phyloP scores from a whole-genome alignment of 805 yeast species.

The Saccharomycopsis sp. region DNA sequence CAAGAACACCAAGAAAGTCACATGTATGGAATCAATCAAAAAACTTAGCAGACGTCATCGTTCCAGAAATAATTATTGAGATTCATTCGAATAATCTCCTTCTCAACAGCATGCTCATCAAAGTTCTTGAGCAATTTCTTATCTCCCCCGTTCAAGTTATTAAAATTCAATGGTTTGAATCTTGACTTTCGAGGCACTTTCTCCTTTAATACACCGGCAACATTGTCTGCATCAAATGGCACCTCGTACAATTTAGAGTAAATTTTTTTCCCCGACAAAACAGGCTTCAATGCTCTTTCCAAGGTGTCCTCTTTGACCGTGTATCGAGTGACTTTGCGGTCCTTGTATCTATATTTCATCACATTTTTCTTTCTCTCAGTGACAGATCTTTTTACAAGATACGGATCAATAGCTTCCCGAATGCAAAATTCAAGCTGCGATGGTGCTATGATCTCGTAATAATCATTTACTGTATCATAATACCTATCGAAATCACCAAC shows the following conservation, averaged over 20 bases:
- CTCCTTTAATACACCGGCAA: conserved; percentile 1
- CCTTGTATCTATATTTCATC: background rate
- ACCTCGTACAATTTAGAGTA: conserved; percentile 7
- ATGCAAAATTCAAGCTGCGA: conserved; percentile 11
- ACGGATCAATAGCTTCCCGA: conserved; percentile 15
- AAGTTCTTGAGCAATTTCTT: conserved; percentile 1
- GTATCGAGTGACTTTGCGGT: background rate
- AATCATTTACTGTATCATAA: background rate
- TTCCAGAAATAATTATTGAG: conserved; percentile 12
- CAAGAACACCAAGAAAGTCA: no score
- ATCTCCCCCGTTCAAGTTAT: background rate
- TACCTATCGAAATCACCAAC: conserved; percentile 4
- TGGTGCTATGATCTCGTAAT: conserved; percentile 18
- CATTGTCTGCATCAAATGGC: background rate
- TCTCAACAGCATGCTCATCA: conserved; percentile 8
- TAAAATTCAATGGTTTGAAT: background rate
- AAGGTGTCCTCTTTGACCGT: background rate
- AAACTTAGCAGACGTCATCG: conserved; percentile 1
- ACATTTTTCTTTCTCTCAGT: background rate
- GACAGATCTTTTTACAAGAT: conserved; percentile 7
- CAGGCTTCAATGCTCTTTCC: background rate
- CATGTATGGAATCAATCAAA: no score
- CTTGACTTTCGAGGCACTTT: conserved; percentile 1
- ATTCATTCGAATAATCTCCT: conserved; percentile 9
- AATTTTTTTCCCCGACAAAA: background rate